Conservation (phyloP, 83 land plant species). For the Isoetes engelmannii region DNA sequence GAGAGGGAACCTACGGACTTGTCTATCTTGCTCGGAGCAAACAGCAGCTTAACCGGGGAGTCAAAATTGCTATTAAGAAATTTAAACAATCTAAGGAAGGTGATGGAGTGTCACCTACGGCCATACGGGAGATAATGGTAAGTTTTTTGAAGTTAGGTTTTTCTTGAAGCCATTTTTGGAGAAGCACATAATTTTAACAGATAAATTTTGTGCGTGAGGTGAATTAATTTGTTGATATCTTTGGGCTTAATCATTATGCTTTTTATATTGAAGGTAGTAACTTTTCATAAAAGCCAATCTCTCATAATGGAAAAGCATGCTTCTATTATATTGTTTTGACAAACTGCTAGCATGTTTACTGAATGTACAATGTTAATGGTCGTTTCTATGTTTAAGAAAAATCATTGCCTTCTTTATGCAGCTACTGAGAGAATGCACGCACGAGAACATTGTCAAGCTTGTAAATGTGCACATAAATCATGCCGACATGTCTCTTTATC, state of each 20-base stretch:
- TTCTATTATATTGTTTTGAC: too few species aligned
- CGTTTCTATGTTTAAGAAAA: neutral
- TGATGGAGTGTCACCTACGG: conserved; percentile 97
- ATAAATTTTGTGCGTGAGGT: too few species aligned
- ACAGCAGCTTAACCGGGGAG: conserved; percentile 43
- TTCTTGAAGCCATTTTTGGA: too few species aligned
- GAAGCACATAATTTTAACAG: too few species aligned
- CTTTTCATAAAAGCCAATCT: too few species aligned
- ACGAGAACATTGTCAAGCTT: conserved; percentile 93
- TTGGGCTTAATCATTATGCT: too few species aligned
- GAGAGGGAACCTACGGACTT: conserved; percentile 95
- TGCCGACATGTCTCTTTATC: conserved; percentile 86
- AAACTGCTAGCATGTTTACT: neutral
- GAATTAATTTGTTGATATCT: too few species aligned
- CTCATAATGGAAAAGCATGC: too few species aligned
- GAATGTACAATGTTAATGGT: neutral
- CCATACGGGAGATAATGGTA: conserved; percentile 94
- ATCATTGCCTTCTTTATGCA: conserved; percentile 19
- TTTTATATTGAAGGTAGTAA: too few species aligned
- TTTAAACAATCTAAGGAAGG: conserved; percentile 98
- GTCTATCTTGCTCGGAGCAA: conserved; percentile 88
- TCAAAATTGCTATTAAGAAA: conserved; percentile 84
- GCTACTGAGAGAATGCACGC: conserved; percentile 82
- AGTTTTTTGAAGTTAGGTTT: neutral
- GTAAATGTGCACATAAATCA: conserved; percentile 97